phyloP scores from a whole-genome alignment of 305 asterid genomes.

The Ajuga reptans region DNA sequence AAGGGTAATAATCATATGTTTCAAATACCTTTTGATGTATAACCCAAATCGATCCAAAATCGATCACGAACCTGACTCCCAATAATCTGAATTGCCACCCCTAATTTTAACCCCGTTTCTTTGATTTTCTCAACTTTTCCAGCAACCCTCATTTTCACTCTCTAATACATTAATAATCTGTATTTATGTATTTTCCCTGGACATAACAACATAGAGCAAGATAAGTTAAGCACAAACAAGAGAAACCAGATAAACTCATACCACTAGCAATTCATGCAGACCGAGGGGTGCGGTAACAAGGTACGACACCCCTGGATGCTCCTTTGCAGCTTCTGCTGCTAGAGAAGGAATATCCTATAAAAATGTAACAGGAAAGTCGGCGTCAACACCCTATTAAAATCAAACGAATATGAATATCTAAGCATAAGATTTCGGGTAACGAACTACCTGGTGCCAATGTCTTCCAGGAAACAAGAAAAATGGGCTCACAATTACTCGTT shows the following conservation, averaged over 20 bases:
- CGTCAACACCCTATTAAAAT: not conserved
- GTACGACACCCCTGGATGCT: slow-evolving; percentile 76
- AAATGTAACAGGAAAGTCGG: not conserved
- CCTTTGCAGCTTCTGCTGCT: slow-evolving; percentile 93
- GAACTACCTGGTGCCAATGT: slow-evolving; percentile 78
- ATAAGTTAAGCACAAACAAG: not conserved
- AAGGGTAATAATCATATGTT: too few species aligned
- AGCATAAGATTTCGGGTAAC: not conserved
- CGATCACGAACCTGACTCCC: too few species aligned
- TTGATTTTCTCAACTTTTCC: too few species aligned
- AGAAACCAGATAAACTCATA: slow-evolving; percentile 27
- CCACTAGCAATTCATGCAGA: slow-evolving; percentile 74
- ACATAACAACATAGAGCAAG: not conserved
- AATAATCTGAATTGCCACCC: too few species aligned
- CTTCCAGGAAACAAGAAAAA: slow-evolving; percentile 95
- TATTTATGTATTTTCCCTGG: not conserved
- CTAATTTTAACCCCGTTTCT: too few species aligned
- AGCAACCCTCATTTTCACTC: too few species aligned
- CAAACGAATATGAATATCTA: not conserved
- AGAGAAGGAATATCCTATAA: slow-evolving; percentile 84
- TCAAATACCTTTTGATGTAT: too few species aligned
- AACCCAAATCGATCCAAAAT: too few species aligned
- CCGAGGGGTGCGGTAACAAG: slow-evolving; percentile 89
- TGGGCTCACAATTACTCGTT: slow-evolving; percentile 80
- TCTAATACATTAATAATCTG: too few species aligned